phyloP scores from a whole-genome alignment of 371 early-diverging fungal species.

The Mucor circinelloides region DNA sequence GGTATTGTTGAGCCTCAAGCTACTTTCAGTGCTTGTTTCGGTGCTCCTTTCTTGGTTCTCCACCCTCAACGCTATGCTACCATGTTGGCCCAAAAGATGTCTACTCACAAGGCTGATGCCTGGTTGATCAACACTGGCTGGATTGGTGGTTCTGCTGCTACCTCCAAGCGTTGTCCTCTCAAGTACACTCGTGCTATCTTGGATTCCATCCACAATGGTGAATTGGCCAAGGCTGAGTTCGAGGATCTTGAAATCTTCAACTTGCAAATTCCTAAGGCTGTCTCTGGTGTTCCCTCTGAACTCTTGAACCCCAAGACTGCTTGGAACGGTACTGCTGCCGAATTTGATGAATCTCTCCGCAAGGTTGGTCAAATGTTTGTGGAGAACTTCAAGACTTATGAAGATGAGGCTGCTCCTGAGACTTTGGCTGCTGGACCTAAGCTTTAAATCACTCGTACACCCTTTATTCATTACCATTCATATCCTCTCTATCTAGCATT shows the following conservation, averaged over 20 bases:
- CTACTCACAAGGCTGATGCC: slow-evolving; percentile 84
- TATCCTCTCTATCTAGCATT: neutral
- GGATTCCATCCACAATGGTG: slow-evolving; percentile 95
- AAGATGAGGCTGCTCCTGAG: slow-evolving; percentile 77
- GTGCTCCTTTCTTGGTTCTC: slow-evolving; percentile 96
- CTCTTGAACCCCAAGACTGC: slow-evolving; percentile 87
- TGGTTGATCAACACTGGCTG: slow-evolving; percentile 99
- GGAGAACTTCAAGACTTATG: slow-evolving; percentile 89
- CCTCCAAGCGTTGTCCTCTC: slow-evolving; percentile 91
- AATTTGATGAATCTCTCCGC: slow-evolving; percentile 66
- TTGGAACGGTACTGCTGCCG: slow-evolving; percentile 75
- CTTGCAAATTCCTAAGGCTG: slow-evolving; percentile 80
- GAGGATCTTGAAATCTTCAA: slow-evolving; percentile 83
- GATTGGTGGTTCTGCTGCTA: slow-evolving; percentile 93
- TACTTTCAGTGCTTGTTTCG: slow-evolving; percentile 97
- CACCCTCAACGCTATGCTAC: slow-evolving; percentile 96
- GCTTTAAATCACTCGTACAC: slow-evolving; percentile 13
- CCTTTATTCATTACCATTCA: neutral
- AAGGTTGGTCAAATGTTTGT: slow-evolving; percentile 86
- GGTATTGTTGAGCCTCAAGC: slow-evolving; percentile 90
- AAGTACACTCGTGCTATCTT: slow-evolving; percentile 97
- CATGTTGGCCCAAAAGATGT: slow-evolving; percentile 96
- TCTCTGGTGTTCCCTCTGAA: slow-evolving; percentile 80
- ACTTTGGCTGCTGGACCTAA: slow-evolving; percentile 80
- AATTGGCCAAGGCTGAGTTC: slow-evolving; percentile 82